Percentiles rank a stretch among this genome's conserved stretches.
phyloP scores from a whole-genome alignment of 805 yeast species.

The Maudiozyma serrabonitensis region DNA sequence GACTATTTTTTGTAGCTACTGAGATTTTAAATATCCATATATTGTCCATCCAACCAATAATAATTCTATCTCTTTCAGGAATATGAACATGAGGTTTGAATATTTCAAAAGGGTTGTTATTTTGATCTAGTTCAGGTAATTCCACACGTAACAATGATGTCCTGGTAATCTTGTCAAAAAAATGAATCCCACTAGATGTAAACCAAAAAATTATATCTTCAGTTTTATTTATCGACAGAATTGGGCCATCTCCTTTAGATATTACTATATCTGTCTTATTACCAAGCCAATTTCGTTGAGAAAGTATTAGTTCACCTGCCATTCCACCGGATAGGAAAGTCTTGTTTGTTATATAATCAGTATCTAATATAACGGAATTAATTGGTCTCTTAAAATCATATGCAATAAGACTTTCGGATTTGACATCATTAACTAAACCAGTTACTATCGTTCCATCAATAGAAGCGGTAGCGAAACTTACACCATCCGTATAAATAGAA shows the following conservation, averaged over 20 bases:
- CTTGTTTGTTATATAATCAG: slow-evolving; percentile 49
- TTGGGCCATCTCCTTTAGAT: slow-evolving; percentile 53
- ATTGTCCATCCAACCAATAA: slow-evolving; percentile 76
- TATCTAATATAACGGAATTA: slow-evolving; percentile 75
- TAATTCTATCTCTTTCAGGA: slow-evolving; percentile 53
- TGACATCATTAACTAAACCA: slow-evolving; percentile 37
- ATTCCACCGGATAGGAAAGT: slow-evolving; percentile 83
- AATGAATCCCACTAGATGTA: slow-evolving; percentile 68
- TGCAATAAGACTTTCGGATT: slow-evolving; percentile 41
- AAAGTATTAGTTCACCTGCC: slow-evolving; percentile 68
- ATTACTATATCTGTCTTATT: slow-evolving; percentile 60
- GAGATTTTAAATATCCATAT: slow-evolving; percentile 60
- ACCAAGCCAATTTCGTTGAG: slow-evolving; percentile 82
- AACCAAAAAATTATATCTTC: slow-evolving; percentile 72
- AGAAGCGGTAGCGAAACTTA: slow-evolving; percentile 74
- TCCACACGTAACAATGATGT: slow-evolving; percentile 42
- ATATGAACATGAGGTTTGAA: slow-evolving; percentile 72
- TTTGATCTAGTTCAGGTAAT: slow-evolving; percentile 38
- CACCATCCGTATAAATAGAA: slow-evolving; percentile 63
- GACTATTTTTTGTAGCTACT: background rate
- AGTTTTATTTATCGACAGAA: slow-evolving; percentile 54
- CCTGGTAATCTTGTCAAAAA: slow-evolving; percentile 49
- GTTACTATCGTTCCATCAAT: slow-evolving; percentile 89
- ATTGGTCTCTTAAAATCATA: slow-evolving; percentile 82
- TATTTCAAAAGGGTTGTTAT: slow-evolving; percentile 54